Evolutionary conservation across 2,329 filamentous ascomycete genomes (phyloP).

Genomic region (Colletotrichum cuscutae): DNA sequence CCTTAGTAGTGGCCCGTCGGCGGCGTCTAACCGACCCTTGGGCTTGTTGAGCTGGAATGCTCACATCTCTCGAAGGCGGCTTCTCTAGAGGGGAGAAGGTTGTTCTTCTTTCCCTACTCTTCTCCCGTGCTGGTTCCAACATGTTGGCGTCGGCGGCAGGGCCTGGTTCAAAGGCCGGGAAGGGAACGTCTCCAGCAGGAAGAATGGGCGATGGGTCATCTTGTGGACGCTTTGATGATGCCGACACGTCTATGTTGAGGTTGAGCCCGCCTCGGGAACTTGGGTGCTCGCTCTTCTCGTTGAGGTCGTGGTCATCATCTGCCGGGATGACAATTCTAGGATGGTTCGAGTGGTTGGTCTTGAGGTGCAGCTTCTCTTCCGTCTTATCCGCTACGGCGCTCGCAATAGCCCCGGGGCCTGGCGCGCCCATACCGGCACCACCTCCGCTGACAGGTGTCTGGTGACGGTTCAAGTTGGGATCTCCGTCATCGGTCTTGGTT

Average conservation of each 20-base stretch:
- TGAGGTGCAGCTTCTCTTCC: slow-evolving; percentile 41
- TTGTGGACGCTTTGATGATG: slow-evolving; percentile 38
- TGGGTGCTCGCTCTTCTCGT: slow-evolving; percentile 51
- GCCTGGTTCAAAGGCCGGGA: slow-evolving; percentile 58
- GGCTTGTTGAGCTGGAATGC: slow-evolving; percentile 43
- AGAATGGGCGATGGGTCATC: slow-evolving; percentile 55
- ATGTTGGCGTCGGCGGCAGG: slow-evolving; percentile 40
- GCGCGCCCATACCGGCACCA: slow-evolving; percentile 54
- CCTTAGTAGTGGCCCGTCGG: slow-evolving; percentile 76
- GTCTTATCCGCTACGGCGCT: slow-evolving; percentile 50
- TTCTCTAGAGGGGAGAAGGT: slow-evolving; percentile 67
- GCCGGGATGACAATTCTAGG: slow-evolving; percentile 45
- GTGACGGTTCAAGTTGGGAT: slow-evolving; percentile 51
- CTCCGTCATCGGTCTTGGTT: slow-evolving; percentile 60
- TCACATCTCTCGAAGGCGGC: slow-evolving; percentile 51
- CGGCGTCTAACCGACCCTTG: slow-evolving; percentile 68
- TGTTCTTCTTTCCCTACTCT: slow-evolving; percentile 59
- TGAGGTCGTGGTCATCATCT: slow-evolving; percentile 41
- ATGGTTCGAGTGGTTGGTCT: slow-evolving; percentile 41
- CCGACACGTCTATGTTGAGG: slow-evolving; percentile 39
- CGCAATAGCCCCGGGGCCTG: slow-evolving; percentile 50
- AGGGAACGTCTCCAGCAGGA: slow-evolving; percentile 54
- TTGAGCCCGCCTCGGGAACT: slow-evolving; percentile 4
- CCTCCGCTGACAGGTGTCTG: slow-evolving; percentile 44
- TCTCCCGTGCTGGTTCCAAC: slow-evolving; percentile 48